Conservation (phyloP, 164 flowering plant genomes). For the Stephania yunnanensis region DNA sequence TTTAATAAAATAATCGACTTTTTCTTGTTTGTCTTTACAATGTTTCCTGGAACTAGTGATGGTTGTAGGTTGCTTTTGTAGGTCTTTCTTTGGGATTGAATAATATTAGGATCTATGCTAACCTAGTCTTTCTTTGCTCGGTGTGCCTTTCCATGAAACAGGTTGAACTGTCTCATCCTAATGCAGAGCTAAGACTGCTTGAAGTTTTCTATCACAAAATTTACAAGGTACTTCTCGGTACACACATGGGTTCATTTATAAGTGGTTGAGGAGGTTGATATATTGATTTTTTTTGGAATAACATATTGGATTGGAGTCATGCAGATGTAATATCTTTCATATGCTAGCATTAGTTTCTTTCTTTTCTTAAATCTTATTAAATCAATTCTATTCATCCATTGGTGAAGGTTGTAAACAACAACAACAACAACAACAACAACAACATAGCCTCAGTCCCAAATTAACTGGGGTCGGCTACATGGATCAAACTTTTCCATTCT, state of each 20-base stretch:
- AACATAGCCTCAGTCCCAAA: too few species aligned
- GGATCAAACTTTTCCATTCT: too few species aligned
- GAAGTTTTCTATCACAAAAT: slow-evolving; percentile 68
- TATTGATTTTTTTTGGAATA: neutral
- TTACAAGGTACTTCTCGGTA: slow-evolving; percentile 38
- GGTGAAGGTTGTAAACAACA: neutral
- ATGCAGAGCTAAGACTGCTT: slow-evolving; percentile 57
- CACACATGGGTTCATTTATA: neutral
- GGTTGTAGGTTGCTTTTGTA: neutral
- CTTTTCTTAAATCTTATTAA: neutral
- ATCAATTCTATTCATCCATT: neutral
- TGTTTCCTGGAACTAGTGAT: neutral
- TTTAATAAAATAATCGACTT: neutral
- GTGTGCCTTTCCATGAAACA: slow-evolving; percentile 17
- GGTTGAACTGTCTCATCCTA: slow-evolving; percentile 58
- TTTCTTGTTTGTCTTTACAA: neutral
- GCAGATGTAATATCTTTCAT: neutral
- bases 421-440: too few species aligned
- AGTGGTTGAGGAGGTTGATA: neutral
- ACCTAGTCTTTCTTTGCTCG: neutral
- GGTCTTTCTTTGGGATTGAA: neutral
- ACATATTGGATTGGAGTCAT: neutral
- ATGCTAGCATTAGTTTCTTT: neutral
- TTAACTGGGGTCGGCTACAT: too few species aligned
- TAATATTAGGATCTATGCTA: neutral